Base-by-base conservation (phyloP, 2,329 filamentous ascomycete genomes). In the Claviceps africana region DNA sequence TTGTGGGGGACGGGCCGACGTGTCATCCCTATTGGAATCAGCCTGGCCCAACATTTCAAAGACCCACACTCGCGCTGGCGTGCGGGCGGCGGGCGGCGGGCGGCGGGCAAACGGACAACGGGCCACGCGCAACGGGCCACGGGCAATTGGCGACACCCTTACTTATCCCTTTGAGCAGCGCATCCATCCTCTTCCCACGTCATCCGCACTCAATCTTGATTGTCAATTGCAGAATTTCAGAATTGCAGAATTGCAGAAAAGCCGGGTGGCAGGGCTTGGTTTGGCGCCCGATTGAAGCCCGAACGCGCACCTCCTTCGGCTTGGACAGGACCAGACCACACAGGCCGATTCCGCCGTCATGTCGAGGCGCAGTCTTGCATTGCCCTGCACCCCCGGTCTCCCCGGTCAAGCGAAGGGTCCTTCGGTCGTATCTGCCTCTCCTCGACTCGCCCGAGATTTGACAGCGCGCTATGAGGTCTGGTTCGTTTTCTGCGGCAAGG, bases 351-450 rank as follows among this genome's bases (percentile, higher is more conserved):
- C 59, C 67, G 67, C 64, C 66, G 60, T 46, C 43, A 66, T 65
- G 70, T 67, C 62, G 71, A 68, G 69, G 70, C 70, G 71, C 70
- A 72, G 67, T 64, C 48, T 46, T 46, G 43, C 37, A 22, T 35
- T 43, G 40, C 25, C 10, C 44, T 35, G 57, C 57, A 56, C 42
- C 21, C 15, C 30, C n/a, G 42, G 51, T 21, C 30, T 39, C 22
- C 31, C 51, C 31, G 25, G 51, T 37, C 51, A 30, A 25, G 51
- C 5, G 17, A 37, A n/a, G 35, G 33, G 4, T 35, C 13, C 33
- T 35, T 35, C 17, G 3, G 35, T 42, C 21, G 30, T 47, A 40
- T 48, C n/a, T 44, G 48, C 40, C 47, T 49, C 22, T 46, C 40
- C 47, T 49, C 22, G 39, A 45, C 37, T 25, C 22, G 31, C 31